Conservation (phyloP, 352 stramenopile species). For the Phytophthora cryptogea region DNA sequence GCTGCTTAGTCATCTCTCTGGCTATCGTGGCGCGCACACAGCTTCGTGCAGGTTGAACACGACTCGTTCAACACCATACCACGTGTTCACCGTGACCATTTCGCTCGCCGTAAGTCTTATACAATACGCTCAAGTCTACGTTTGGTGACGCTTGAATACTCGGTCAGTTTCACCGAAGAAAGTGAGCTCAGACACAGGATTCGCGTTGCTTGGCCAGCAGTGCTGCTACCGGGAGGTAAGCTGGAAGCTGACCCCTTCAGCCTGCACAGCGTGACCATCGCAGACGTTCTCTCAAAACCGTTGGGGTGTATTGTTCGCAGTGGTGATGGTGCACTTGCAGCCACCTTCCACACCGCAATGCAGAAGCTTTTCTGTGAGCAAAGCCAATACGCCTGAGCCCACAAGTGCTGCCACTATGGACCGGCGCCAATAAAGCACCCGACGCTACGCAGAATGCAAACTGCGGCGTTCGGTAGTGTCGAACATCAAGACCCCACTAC, state of each 20-base stretch:
- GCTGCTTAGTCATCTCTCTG: neutral
- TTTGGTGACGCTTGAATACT: neutral
- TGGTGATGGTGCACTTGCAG: too few relatives aligned
- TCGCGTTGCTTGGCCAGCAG: conserved; percentile 13
- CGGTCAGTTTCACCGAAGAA: conserved; percentile 13
- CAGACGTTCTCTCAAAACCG: conserved; percentile 1
- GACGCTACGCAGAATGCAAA: neutral
- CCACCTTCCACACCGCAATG: too few relatives aligned
- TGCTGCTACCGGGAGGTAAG: neutral
- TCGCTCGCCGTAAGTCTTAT: conserved; percentile 13
- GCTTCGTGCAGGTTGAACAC: too few relatives aligned
- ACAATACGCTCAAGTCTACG: neutral
- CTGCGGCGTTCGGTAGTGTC: neutral
- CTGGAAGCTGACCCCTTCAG: neutral
- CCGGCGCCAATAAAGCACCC: neutral
- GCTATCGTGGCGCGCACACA: neutral
- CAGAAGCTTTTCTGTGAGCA: neutral
- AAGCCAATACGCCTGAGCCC: neutral
- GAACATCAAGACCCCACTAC: neutral
- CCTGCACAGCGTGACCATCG: neutral
- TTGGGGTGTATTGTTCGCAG: conserved; percentile 14
- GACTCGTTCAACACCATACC: neutral
- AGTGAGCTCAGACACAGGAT: conserved; percentile 1
- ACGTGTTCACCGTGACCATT: conserved; percentile 5
- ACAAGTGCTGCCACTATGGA: neutral